Conservation (phyloP, 179 eudicot genomes). For the Heliamphora ciliata region DNA sequence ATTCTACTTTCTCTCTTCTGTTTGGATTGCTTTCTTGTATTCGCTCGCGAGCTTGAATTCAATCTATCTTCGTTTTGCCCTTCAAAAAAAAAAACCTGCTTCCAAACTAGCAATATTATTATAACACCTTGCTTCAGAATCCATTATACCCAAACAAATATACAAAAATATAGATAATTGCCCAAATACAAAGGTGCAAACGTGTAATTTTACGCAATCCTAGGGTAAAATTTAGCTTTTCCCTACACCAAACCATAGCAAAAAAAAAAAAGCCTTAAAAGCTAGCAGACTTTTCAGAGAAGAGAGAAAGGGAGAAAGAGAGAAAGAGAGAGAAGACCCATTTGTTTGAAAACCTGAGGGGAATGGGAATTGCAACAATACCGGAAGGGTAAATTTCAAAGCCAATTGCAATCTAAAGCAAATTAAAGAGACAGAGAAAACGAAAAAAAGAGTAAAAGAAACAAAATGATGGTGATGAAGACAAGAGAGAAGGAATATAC, state of each 20-base stretch:
- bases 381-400: background rate
- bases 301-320: background rate
- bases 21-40: too few species aligned
- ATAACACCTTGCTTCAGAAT: background rate
- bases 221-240: background rate
- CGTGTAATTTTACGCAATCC: background rate
- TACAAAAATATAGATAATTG: background rate
- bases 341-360: background rate
- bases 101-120: background rate
- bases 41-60: too few species aligned
- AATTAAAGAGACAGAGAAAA: background rate
- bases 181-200: background rate
- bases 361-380: background rate
- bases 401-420: background rate
- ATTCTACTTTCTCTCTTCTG: too few species aligned
- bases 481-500: background rate
- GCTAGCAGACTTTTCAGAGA: too few species aligned
- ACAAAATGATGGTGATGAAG: too few species aligned
- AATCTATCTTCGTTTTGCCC: too few species aligned
- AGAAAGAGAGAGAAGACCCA: background rate
- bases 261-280: background rate
- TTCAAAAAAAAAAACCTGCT: too few species aligned
- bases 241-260: background rate
- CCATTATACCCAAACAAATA: background rate
- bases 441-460: too few species aligned